Evolutionary conservation across 2,329 filamentous ascomycete species (phyloP), one percentile per base, ranked within the genome.

Genomic region (Ophiosphaerella korrae): DNA sequence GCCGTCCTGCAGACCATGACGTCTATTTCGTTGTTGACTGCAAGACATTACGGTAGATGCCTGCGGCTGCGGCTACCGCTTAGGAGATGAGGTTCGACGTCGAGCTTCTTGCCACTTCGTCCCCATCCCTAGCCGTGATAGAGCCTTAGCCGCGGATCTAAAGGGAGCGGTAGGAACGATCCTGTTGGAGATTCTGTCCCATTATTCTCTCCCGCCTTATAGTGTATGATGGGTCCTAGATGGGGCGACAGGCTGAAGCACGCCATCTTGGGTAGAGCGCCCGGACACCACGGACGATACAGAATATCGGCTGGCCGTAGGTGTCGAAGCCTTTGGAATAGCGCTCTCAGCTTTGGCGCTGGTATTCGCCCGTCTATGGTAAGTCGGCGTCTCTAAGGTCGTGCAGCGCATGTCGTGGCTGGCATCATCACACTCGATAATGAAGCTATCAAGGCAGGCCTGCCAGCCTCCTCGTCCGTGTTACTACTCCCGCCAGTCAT

Each of bases 401-500:
- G 51, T 57, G 39, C 55, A 63, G 50, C 57, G 48, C 41, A 32
- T 56, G 32, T 62, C 57, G 42, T 62, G 57, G 52, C 46, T 58
- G 31, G 50, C n/a, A 57, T 62, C 39, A 33, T 57, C 45, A 52
- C 57, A 60, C 48, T 60, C 55, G 31, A 60, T 53, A 12, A 45
- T 58, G 49, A 60, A 62, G 40, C 50, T 53, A 24, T 53, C 33
- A 35, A 60, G 48, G 26, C 53, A 62, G 35, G 41, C 37, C 50
- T 55, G 42, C 52, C 52, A 60, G 48, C 58, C 48, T 44, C 53
- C 48, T 48, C 29, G 18, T 40, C 44, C 21, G 34, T 53, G 52
- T 35, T 56, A 34, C 54, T 53, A 52, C 3, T 21, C 18, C 41
- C 51, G 45, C 49, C 53, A 60, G 33, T 50, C 5, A 11, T 29